Evolutionary conservation across 2,329 filamentous ascomycete species (phyloP), one percentile per base, ranked within the genome.

Genomic region (Diatrype stigma): DNA sequence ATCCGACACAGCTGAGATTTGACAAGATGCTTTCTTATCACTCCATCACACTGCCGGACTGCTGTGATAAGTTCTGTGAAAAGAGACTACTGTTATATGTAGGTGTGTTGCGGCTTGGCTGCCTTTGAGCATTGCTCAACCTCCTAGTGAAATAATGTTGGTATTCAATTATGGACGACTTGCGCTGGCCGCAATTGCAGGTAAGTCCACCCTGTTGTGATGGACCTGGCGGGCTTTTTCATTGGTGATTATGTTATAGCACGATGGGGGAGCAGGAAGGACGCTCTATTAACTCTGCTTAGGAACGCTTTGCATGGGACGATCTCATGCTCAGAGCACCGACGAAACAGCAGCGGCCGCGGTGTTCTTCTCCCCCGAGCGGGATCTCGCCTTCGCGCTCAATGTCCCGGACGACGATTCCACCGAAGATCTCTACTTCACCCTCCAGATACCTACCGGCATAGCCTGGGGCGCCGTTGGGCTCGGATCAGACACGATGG

Each of bases 391-490:
- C 7, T 77, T 80, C 51, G 82, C 81, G 19, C 62, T 96, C 10
- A 91, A 96, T 66, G 73, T 96, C 42, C 88, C 92, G 52, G 93
- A 85, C 66, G 93, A 85, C 66, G 87, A 75, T 50, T 68, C 70
- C 22, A 57, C 66, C 23, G 72, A 70, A 42, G 72, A 81, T 57
- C 61, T 83, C 37, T 82, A 74, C 67, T 80, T 84, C 63, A 74
- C 74, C n/a, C 58, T 84, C 16, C 73, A 75, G 51, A 74, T 77
- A 37, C 70, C 75, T 28, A 67, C 63, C 35, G 61, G 63, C 10
- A 66, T 72, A 35, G 73, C 75, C 34, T 85, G 79, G 79, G 73
- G 73, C 40, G 78, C 76, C 51, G 64, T 84, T 40, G 81, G 81
- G 34, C 71, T 82, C 35, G 81, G 81, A 44, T 73, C 70, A 50